Conservation (phyloP, 352 stramenopile species). For the Nothophytophthora sp. region DNA sequence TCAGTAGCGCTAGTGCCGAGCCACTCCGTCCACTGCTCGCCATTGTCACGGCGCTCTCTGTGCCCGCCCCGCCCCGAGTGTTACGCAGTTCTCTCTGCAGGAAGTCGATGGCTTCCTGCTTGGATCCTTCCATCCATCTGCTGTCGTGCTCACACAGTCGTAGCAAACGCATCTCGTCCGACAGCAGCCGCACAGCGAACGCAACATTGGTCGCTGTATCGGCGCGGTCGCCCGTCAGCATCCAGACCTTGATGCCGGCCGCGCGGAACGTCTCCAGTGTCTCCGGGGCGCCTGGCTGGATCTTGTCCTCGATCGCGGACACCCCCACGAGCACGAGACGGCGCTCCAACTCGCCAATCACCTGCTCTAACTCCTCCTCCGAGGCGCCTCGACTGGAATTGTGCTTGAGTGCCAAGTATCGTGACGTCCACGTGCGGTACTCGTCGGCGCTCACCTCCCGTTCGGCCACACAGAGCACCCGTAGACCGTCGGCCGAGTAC, state of each 20-base stretch:
- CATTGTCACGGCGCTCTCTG: too few relatives aligned
- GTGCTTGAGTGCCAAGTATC: slow-evolving; percentile 33
- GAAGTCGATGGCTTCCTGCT: slow-evolving; percentile 23
- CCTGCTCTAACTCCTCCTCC: slow-evolving; percentile 31
- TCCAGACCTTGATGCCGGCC: slow-evolving; percentile 77
- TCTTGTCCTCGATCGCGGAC: slow-evolving; percentile 69
- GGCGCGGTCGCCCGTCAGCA: slow-evolving; percentile 65
- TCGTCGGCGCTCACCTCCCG: slow-evolving; percentile 49
- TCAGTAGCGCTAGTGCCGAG: slow-evolving; percentile 36
- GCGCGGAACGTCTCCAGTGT: slow-evolving; percentile 58
- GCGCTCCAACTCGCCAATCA: slow-evolving; percentile 51
- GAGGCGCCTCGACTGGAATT: slow-evolving; percentile 5
- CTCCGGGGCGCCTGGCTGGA: slow-evolving; percentile 59
- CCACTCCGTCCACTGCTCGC: background rate
- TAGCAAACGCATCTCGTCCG: slow-evolving; percentile 51
- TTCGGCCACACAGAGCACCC: slow-evolving; percentile 74
- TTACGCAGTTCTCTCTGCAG: slow-evolving; percentile 26
- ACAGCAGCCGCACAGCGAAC: slow-evolving; percentile 51
- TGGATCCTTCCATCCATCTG: slow-evolving; percentile 23
- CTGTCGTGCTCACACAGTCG: slow-evolving; percentile 32
- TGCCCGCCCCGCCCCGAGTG: slow-evolving; percentile 9
- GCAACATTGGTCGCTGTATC: slow-evolving; percentile 73
- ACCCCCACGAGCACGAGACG: slow-evolving; percentile 54
- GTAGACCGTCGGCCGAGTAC: slow-evolving; percentile 63
- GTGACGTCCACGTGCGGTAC: slow-evolving; percentile 49